These are phyloP conservation scores for Astragalus membranaceus DNA, from an alignment of 306 rosid species.

Conservation along the genomic window DNA sequence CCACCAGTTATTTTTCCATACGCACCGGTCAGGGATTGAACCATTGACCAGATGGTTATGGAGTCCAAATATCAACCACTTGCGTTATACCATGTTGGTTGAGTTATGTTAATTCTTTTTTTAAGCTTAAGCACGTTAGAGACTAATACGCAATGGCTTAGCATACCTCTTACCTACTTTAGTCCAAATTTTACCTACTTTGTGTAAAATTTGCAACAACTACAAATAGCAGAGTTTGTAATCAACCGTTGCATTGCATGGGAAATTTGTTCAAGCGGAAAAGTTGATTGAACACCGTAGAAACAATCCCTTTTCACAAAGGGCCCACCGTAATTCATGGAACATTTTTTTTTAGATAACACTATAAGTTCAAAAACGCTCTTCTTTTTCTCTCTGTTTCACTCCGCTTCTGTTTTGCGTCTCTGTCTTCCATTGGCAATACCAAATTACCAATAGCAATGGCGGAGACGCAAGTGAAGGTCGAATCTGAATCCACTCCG, in stretches of 20 bases:
- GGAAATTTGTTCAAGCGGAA: not conserved
- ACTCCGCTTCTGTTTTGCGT: not conserved
- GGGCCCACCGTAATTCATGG: not conserved
- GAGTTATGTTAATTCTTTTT: too few relatives aligned
- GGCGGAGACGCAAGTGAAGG: conserved; percentile 36
- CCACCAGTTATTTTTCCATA: too few relatives aligned
- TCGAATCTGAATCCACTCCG: conserved; percentile 11
- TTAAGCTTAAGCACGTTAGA: not conserved
- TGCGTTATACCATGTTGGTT: too few relatives aligned
- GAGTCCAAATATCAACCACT: too few relatives aligned
- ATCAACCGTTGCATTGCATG: conserved; percentile 1
- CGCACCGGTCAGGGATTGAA: too few relatives aligned
- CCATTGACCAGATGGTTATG: too few relatives aligned
- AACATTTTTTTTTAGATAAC: not conserved
- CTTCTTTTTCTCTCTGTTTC: not conserved
- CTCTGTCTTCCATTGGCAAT: not conserved
- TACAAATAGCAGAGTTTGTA: not conserved
- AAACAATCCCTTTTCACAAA: not conserved
- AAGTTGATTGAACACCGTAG: not conserved
- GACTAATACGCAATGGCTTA: not conserved
- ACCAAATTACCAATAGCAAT: conserved; percentile 4
- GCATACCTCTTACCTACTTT: not conserved
- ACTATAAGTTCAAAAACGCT: not conserved
- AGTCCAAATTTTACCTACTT: not conserved
- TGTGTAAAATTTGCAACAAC: too few relatives aligned